phyloP scores from a whole-genome alignment of 1,284 basidiomycete genomes.

The Takashimella tepidaria region DNA sequence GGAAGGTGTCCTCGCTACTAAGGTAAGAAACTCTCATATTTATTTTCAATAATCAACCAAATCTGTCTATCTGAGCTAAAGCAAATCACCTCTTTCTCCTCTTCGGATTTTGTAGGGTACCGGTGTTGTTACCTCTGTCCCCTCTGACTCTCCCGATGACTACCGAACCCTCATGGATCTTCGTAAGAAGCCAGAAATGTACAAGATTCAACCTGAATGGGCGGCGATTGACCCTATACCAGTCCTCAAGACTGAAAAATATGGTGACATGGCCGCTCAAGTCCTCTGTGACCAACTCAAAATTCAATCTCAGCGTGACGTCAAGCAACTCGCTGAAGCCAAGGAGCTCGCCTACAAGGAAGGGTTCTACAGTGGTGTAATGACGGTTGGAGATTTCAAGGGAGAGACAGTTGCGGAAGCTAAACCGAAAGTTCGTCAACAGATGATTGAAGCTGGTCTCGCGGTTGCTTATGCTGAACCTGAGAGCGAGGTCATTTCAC shows the following conservation, averaged over 20 bases:
- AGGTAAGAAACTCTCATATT: conserved; percentile 53
- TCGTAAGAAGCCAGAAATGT: conserved; percentile 95
- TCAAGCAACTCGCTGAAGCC: conserved; percentile 86
- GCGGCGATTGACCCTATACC: conserved; percentile 78
- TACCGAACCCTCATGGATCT: conserved; percentile 86
- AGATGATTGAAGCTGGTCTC: conserved; percentile 70
- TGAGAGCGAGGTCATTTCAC: conserved; percentile 82
- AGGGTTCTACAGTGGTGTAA: conserved; percentile 90
- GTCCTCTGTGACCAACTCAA: conserved; percentile 83
- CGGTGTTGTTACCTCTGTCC: conserved; percentile 96
- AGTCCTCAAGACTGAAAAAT: conserved; percentile 81
- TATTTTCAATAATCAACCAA: neutral
- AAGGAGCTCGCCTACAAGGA: conserved; percentile 99
- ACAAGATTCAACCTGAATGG: conserved; percentile 92
- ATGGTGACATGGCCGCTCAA: conserved; percentile 89
- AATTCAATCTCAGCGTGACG: conserved; percentile 93
- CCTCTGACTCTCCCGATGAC: conserved; percentile 98
- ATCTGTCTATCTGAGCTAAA: neutral
- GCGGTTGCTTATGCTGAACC: conserved; percentile 95
- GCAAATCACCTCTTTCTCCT: too few species aligned
- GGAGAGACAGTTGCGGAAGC: conserved; percentile 84
- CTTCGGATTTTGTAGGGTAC: conserved; percentile 82
- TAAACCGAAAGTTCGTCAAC: conserved; percentile 79
- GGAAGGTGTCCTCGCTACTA: conserved; percentile 93
- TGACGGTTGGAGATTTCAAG: conserved; percentile 84